phyloP scores from a whole-genome alignment of 1,284 basidiomycete genomes.

The Cryptococcus floricola region DNA sequence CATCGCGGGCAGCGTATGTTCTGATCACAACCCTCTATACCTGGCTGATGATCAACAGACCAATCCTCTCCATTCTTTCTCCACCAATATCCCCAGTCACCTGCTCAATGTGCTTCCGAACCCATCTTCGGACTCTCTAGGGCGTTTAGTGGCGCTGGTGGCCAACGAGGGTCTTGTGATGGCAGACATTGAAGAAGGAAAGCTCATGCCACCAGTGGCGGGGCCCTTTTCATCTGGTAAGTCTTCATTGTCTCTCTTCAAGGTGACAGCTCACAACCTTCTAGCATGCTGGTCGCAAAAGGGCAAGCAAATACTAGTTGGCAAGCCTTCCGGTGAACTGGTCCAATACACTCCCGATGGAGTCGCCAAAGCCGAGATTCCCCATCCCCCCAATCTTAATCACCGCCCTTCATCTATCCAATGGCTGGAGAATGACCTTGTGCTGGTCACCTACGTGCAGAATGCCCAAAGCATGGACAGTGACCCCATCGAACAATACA shows the following conservation, averaged over 20 bases:
- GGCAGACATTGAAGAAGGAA: constrained; percentile 33
- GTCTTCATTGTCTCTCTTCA: constrained; percentile 2
- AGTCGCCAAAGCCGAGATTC: constrained; percentile 50
- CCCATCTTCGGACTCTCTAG: constrained; percentile 43
- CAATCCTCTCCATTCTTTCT: constrained; percentile 35
- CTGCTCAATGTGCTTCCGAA: constrained; percentile 51
- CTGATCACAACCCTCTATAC: not conserved
- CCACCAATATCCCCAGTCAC: constrained; percentile 32
- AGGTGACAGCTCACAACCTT: constrained; percentile 17
- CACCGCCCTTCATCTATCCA: constrained; percentile 44
- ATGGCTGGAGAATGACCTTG: constrained; percentile 58
- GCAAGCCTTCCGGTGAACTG: constrained; percentile 49
- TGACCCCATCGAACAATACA: constrained; percentile 46
- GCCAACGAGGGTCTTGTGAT: constrained; percentile 40
- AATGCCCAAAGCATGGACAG: constrained; percentile 30
- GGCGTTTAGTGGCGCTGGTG: constrained; percentile 45
- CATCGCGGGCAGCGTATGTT: constrained; percentile 36
- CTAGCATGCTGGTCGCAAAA: constrained; percentile 54
- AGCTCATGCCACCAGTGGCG: constrained; percentile 22
- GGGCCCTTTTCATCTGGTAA: constrained; percentile 41
- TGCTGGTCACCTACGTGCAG: constrained; percentile 52
- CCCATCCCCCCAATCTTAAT: constrained; percentile 43
- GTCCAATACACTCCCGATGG: constrained; percentile 55
- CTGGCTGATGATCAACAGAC: constrained; percentile 21
- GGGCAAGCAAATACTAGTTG: constrained; percentile 57